Evolutionary conservation across 768 basidiomycete genomes (phyloP).

Genomic region (Pisolithus microcarpus): DNA sequence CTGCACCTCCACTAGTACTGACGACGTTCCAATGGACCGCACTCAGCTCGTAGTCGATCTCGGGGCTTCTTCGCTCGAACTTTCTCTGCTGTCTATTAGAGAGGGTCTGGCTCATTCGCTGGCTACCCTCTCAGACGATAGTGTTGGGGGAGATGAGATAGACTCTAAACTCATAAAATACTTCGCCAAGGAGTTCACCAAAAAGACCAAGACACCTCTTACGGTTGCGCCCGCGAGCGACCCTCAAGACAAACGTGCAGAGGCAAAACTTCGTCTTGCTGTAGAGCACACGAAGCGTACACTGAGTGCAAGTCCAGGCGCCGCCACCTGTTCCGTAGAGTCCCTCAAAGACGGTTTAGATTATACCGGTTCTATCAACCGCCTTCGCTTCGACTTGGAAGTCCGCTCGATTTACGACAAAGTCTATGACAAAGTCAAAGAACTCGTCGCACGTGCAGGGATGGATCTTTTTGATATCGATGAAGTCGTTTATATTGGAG

Average conservation of each 20-base stretch:
- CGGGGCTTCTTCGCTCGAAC: conserved; percentile 63
- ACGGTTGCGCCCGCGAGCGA: conserved; percentile 54
- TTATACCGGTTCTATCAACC: conserved; percentile 66
- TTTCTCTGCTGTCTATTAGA: conserved; percentile 66
- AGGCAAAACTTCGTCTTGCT: conserved; percentile 88
- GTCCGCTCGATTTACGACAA: conserved; percentile 52
- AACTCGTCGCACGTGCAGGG: conserved; percentile 44
- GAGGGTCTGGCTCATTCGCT: conserved; percentile 67
- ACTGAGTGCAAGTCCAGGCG: conserved; percentile 76
- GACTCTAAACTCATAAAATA: conserved; percentile 81
- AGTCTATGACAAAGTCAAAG: conserved; percentile 43
- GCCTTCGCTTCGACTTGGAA: conserved; percentile 53
- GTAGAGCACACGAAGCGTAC: conserved; percentile 95
- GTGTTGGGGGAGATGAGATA: conserved; percentile 62
- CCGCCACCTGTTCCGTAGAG: conserved; percentile 89
- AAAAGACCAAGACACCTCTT: conserved; percentile 82
- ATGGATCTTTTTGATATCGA: conserved; percentile 64
- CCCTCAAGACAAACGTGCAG: conserved; percentile 68
- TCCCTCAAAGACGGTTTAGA: conserved; percentile 91
- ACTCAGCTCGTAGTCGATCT: conserved; percentile 79
- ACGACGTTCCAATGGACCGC: conserved; percentile 48
- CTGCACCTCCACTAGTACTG: conserved; percentile 41
- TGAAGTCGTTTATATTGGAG: conserved; percentile 77
- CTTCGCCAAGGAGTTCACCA: conserved; percentile 94
- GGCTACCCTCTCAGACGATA: conserved; percentile 38